A percentile compares a stretch with the other conserved stretches of the same genome.
These are phyloP conservation scores for Umbelopsis sp. DNA, from an alignment of 192 early-diverging fungal species.

Conservation along the genomic window DNA sequence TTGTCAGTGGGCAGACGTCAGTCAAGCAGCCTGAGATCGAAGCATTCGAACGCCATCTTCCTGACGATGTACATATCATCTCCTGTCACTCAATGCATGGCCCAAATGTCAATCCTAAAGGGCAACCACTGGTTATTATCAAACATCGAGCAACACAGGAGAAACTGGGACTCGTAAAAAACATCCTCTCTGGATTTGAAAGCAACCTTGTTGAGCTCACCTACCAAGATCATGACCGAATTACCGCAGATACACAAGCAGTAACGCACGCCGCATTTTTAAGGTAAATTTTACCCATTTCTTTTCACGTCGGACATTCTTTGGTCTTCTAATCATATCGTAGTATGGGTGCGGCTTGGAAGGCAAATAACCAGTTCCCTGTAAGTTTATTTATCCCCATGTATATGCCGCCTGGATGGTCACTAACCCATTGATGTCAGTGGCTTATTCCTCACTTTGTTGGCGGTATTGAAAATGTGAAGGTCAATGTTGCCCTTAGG, in stretches of 20 bases:
- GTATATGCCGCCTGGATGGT: too few relatives aligned
- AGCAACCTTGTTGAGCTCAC: constrained; percentile 80
- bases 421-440: constrained; percentile 28
- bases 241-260: constrained; percentile 98
- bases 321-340: background rate
- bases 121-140: constrained; percentile 86
- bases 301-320: background rate
- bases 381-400: too few relatives aligned
- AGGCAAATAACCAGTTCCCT: constrained; percentile 74
- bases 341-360: constrained; percentile 96
- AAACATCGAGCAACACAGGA: constrained; percentile 68
- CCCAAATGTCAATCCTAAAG: constrained; percentile 79
- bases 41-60: constrained; percentile 87
- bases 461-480: constrained; percentile 97
- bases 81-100: constrained; percentile 97
- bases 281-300: constrained; percentile 40
- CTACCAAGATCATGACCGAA: constrained; percentile 88
- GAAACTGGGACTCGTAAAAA: constrained; percentile 59
- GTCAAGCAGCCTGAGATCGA: constrained; percentile 93
- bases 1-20: constrained; percentile 94
- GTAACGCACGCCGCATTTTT: constrained; percentile 95
- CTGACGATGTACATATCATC: constrained; percentile 91
- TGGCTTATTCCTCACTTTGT: constrained; percentile 88
- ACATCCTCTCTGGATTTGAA: constrained; percentile 74
- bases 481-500: constrained; percentile 89